phyloP scores from a whole-genome alignment of 768 basidiomycete species.

The Lentinula sp. region DNA sequence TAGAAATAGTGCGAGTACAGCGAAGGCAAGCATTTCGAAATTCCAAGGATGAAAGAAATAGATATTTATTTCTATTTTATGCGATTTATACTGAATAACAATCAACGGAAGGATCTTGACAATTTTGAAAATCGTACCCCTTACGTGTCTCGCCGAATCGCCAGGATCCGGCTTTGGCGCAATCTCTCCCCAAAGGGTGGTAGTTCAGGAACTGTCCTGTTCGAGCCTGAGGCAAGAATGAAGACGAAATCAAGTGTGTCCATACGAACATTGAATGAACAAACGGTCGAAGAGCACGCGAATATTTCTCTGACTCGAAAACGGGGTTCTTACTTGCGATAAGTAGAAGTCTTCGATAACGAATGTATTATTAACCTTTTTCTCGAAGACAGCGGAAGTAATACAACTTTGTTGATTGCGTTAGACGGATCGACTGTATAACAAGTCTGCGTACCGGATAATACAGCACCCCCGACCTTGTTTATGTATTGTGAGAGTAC shows the following conservation, averaged over 20 bases:
- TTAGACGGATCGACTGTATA: not conserved
- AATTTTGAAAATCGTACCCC: not conserved
- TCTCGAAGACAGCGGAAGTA: too few species aligned
- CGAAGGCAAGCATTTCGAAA: not conserved
- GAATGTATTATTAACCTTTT: too few species aligned
- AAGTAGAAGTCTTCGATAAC: too few species aligned
- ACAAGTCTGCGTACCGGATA: not conserved
- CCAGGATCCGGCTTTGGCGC: not conserved
- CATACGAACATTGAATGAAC: not conserved
- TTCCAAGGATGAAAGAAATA: not conserved
- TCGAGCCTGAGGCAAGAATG: not conserved
- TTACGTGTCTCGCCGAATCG: not conserved
- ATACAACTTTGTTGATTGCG: too few species aligned
- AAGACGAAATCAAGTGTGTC: not conserved
- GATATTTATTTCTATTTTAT: not conserved
- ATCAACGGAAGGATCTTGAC: slow-evolving; percentile 4
- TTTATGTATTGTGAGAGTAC: too few species aligned
- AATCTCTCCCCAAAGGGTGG: not conserved
- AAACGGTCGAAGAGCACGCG: not conserved
- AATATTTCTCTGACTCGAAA: too few species aligned
- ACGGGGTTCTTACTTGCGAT: too few species aligned
- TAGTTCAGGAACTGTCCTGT: not conserved
- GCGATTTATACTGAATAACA: not conserved
- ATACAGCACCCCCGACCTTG: too few species aligned
- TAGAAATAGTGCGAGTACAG: not conserved